phyloP scores from a whole-genome alignment of 2,329 filamentous ascomycete species.

The Microsporum ferrugineum region DNA sequence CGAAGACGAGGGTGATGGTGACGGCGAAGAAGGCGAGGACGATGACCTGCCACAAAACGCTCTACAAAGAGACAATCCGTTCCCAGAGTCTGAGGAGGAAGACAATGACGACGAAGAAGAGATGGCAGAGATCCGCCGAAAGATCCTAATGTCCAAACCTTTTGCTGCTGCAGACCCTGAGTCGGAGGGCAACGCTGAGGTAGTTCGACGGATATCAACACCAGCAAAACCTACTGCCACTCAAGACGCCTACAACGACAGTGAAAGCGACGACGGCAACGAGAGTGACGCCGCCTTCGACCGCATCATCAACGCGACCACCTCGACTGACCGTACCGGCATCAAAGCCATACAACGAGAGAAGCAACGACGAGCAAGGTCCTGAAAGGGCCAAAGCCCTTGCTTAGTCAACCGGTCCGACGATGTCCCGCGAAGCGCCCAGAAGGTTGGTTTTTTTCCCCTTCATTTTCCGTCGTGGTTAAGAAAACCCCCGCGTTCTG shows the following conservation, averaged over 20 bases:
- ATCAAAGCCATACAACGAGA: slow-evolving; percentile 51
- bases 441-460: background rate
- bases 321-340: slow-evolving; percentile 75
- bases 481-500: slow-evolving; percentile 13
- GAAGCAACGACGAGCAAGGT: slow-evolving; percentile 19
- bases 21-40: slow-evolving; percentile 30
- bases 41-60: slow-evolving; percentile 38
- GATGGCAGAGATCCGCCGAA: slow-evolving; percentile 84
- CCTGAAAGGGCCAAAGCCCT: background rate
- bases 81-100: slow-evolving; percentile 70
- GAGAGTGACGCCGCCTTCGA: slow-evolving; percentile 71
- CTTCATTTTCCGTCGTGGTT: background rate
- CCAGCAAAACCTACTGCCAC: slow-evolving; percentile 53
- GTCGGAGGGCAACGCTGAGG: slow-evolving; percentile 29
- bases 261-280: slow-evolving; percentile 54
- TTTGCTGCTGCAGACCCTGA: slow-evolving; percentile 45
- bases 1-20: slow-evolving; percentile 22
- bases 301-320: slow-evolving; percentile 82
- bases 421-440: background rate
- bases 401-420: background rate
- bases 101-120: slow-evolving; percentile 70
- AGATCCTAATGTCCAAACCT: slow-evolving; percentile 81
- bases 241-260: slow-evolving; percentile 52
- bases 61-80: slow-evolving; percentile 53
- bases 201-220: slow-evolving; percentile 22